Conservation (phyloP, 768 basidiomycete genomes). For the Cyclocybe cylindracea region DNA sequence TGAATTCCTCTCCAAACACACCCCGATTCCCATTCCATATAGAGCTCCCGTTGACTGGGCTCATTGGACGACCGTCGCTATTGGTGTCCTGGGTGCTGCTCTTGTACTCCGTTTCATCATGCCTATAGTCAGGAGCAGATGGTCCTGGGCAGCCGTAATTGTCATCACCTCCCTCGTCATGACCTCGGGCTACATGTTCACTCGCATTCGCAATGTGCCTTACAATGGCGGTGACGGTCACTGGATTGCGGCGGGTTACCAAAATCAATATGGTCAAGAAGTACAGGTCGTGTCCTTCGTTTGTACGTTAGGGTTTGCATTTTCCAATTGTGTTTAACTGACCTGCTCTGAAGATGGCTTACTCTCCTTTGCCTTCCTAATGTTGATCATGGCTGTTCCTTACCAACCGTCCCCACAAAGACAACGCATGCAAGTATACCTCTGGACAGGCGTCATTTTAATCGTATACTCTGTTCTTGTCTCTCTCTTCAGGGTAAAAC, state of each 20-base stretch:
- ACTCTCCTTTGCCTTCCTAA: slow-evolving; percentile 74
- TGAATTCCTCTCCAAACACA: slow-evolving; percentile 68
- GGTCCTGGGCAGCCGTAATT: slow-evolving; percentile 72
- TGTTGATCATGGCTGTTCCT: slow-evolving; percentile 82
- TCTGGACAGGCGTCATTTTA: slow-evolving; percentile 83
- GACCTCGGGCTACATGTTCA: slow-evolving; percentile 97
- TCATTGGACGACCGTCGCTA: slow-evolving; percentile 47
- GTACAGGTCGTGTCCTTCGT: slow-evolving; percentile 82
- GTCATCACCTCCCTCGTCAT: slow-evolving; percentile 73
- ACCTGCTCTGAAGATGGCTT: slow-evolving; percentile 69
- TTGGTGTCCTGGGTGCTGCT: slow-evolving; percentile 46
- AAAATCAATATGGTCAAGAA: slow-evolving; percentile 92
- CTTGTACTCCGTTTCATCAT: slow-evolving; percentile 60
- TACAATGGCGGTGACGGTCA: slow-evolving; percentile 62
- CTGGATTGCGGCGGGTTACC: slow-evolving; percentile 89
- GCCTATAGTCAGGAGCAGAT: slow-evolving; percentile 68
- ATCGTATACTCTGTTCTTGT: slow-evolving; percentile 86
- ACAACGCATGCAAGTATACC: slow-evolving; percentile 85
- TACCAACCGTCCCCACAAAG: slow-evolving; percentile 67
- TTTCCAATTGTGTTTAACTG: neutral
- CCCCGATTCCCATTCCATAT: slow-evolving; percentile 83
- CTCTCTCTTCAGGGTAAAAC: slow-evolving; percentile 89
- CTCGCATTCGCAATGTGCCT: slow-evolving; percentile 82
- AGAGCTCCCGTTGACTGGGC: slow-evolving; percentile 75
- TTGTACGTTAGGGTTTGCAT: slow-evolving; percentile 56